These are phyloP conservation scores for Silene vulgaris DNA, from an alignment of 179 eudicot genomes.

Conservation along the genomic window DNA sequence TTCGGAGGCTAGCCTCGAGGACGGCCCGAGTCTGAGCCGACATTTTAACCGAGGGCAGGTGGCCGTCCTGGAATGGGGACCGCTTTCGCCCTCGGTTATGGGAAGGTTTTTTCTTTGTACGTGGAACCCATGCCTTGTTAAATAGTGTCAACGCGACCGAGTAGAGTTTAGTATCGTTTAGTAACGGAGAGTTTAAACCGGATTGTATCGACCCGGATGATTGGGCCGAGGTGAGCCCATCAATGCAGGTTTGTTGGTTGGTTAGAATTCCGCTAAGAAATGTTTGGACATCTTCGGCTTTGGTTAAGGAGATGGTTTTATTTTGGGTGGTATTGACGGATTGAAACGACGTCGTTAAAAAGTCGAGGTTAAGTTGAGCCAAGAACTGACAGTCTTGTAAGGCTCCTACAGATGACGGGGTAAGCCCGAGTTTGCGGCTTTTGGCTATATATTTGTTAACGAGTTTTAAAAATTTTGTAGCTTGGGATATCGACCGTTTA, in stretches of 20 bases:
- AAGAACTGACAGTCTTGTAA: constrained; percentile 49
- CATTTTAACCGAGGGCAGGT: constrained; percentile 33
- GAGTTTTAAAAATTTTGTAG: constrained; percentile 34
- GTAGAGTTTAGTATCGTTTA: constrained; percentile 44
- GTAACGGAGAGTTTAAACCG: constrained; percentile 39
- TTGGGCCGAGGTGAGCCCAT: constrained; percentile 50
- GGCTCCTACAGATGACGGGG: constrained; percentile 42
- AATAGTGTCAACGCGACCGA: constrained; percentile 57
- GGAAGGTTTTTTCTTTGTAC: neutral
- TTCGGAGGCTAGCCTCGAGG: constrained; percentile 23
- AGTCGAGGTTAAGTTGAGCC: constrained; percentile 45
- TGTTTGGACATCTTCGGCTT: constrained; percentile 60
- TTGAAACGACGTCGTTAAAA: constrained; percentile 28
- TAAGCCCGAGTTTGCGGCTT: constrained; percentile 21
- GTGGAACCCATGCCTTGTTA: constrained; percentile 56
- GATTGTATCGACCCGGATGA: constrained; percentile 37
- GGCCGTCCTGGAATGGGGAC: constrained; percentile 31
- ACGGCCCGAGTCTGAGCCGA: constrained; percentile 27
- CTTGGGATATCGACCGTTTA: constrained; percentile 44
- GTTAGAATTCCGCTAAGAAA: constrained; percentile 60
- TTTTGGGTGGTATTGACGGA: constrained; percentile 26
- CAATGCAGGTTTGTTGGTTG: constrained; percentile 64
- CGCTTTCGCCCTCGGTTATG: constrained; percentile 14
- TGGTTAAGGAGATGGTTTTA: constrained; percentile 18
- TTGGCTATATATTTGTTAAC: constrained; percentile 28